phyloP scores from a whole-genome alignment of 192 early-diverging fungal species.

The Coemansia sp. region DNA sequence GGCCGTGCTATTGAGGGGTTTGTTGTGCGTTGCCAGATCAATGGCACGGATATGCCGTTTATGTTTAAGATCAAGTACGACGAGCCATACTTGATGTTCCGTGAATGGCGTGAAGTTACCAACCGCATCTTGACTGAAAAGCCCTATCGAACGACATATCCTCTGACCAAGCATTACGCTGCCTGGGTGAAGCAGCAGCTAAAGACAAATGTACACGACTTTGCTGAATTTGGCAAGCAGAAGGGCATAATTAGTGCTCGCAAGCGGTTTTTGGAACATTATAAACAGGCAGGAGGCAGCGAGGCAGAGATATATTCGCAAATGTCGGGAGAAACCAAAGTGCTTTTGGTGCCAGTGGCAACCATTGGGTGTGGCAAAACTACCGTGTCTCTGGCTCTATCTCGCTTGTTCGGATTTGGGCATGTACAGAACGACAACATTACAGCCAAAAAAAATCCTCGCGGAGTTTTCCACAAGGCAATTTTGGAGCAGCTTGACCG shows the following conservation, averaged over 20 bases:
- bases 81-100: conserved; percentile 89
- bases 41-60: conserved; percentile 21
- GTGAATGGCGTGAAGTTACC: conserved; percentile 96
- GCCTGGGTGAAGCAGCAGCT: conserved; percentile 70
- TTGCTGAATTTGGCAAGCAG: conserved; percentile 61
- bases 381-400: conserved; percentile 56
- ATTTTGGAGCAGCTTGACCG: conserved; percentile 58
- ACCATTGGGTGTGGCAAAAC: conserved; percentile 78
- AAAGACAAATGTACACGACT: conserved; percentile 61
- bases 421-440: conserved; percentile 86
- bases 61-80: conserved; percentile 97
- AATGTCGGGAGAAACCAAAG: conserved; percentile 9
- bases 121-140: conserved; percentile 56
- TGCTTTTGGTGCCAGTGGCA: conserved; percentile 70
- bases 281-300: conserved; percentile 38
- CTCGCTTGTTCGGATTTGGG: conserved; percentile 62
- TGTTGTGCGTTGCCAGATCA: conserved; percentile 73
- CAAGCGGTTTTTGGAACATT: conserved; percentile 69
- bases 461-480: conserved; percentile 56
- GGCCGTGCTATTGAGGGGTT: conserved; percentile 84
- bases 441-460: conserved; percentile 54
- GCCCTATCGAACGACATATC: conserved; percentile 52
- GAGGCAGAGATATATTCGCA: conserved; percentile 18
- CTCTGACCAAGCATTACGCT: conserved; percentile 67
- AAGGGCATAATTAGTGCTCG: conserved; percentile 82